Evolutionary conservation across 2,329 filamentous ascomycete genomes (phyloP), one percentile per base, ranked within the genome.

Genomic region (Microthyrium microscopicum): DNA sequence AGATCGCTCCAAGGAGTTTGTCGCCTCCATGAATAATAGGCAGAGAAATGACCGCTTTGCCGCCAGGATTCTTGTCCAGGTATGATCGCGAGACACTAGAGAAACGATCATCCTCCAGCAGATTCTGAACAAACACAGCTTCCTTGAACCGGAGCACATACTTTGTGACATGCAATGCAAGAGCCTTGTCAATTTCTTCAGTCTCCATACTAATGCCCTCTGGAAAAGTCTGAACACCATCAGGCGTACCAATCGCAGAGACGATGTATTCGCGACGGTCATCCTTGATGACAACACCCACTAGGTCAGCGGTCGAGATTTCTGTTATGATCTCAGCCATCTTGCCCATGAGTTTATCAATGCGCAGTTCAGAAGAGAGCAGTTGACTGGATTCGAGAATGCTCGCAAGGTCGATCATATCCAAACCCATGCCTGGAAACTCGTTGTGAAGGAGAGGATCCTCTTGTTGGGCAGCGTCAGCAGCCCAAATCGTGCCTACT

Each of bases 301-400:
- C 78, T 5, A 77, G 61, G 2, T 76, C 77, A 6, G 77, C 77
- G 25, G 77, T 78, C 33, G 77, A 83, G 1, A 77, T 82, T 43
- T 84, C 76, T 18, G 85, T 54, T 31, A 85, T 81, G 40, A 85
- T 80, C 40, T 82, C 73, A 43, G 77, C 81, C 72, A 87, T 82
- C 26, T 79, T 84, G 46, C 77, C 74, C 39, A 85, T 64, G 4
- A 87, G 63, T 44, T 77, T 69, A 41, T 85, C 78, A 9, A 85
- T 70, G 41, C 78, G 69, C 8, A 87, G 55, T 32, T 84, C 77
- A 12, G 78, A 84, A 4, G 79, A 85, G 27, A 87, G 74, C 27
- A 85, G 69, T 48, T 84, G 80, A 7, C 77, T 83, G 3, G 76
- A 81, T 44, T 80, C 73, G 11, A 87, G 60, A 38, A 87, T 85